phyloP scores from a whole-genome alignment of 139 green algal species.

The Zygnema cylindricum region DNA sequence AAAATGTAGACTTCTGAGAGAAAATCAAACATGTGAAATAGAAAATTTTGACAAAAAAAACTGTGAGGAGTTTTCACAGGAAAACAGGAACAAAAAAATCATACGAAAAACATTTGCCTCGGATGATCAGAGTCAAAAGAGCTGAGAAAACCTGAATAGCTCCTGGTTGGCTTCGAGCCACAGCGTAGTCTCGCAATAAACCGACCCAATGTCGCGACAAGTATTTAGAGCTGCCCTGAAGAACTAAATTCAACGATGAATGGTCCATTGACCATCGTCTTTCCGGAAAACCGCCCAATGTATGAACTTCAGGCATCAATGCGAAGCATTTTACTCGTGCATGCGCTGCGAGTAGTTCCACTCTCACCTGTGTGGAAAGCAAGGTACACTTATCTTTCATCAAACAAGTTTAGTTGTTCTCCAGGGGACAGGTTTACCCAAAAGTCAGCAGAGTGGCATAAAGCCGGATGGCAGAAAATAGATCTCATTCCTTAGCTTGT shows the following conservation, averaged over 20 bases:
- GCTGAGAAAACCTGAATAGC: slow-evolving; percentile 22
- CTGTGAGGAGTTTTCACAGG: too few species aligned
- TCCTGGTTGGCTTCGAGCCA: neutral
- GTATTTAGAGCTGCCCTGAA: slow-evolving; percentile 4
- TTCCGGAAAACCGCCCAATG: neutral
- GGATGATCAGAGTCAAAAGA: neutral
- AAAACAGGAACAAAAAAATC: too few species aligned
- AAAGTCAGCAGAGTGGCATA: too few species aligned
- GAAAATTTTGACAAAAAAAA: too few species aligned
- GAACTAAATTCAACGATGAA: slow-evolving; percentile 2
- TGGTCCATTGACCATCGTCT: neutral
- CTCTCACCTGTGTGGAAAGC: neutral
- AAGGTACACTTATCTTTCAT: neutral
- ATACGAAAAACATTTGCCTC: neutral
- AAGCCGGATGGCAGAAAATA: too few species aligned
- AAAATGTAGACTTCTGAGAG: too few species aligned
- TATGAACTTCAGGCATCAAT: neutral
- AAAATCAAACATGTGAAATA: too few species aligned
- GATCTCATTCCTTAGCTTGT: too few species aligned
- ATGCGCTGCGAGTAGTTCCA: neutral
- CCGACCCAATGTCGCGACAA: slow-evolving; percentile 16
- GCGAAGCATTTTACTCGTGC: slow-evolving; percentile 17
- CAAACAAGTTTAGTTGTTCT: neutral
- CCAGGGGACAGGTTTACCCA: too few species aligned
- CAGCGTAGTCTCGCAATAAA: slow-evolving; percentile 38